Base-by-base conservation (phyloP, 1,139 yeast species). In the Pichia sp. region DNA sequence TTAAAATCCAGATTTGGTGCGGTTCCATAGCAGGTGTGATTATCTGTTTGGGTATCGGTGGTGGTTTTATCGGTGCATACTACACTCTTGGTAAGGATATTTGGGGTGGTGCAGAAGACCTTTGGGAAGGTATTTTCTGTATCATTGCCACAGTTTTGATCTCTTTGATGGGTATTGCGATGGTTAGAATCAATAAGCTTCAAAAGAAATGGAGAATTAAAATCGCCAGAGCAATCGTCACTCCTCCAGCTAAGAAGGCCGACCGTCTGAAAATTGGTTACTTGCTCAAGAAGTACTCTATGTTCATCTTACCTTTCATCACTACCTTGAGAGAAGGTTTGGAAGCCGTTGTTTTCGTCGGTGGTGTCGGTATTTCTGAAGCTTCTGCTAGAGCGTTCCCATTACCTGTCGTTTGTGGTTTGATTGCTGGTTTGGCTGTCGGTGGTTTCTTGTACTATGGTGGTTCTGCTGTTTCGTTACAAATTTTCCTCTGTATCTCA, bases 201-300 rank as follows among this genome's bases (percentile, higher is more conserved):
- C 85, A 88, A 71, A 93, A 84, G 64, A 92, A 91, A 73, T 92
- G 96, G 90, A 84, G 96, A 75, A 78, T 89, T 61, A 92, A 92
- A 74, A 79, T 92, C 65, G 95, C 97, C 17, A 80, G 79, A 60
- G 87, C 95, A 44, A 60, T 66, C 54, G 58, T 68, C 49, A 60
- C 66, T 31, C 58, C 63, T 30, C 78, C 80, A 34, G 60, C 64
- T 9, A 62, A 63, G n/a, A 68, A 63, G 50, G 64, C 63, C 51
- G 76, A 73, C 50, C 68, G 75, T 60, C 76, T 75, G 61, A 75
- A 71, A 54, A 51, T 79, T 50, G 74, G 80, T 54, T 72, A 75
- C 66, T 67, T 74, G 51, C 63, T 79, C 51, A 77, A 79, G 60
- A 84, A 84, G 68, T 85, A 88, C 68, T 83, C 90, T 52, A 77